Evolutionary conservation across 2,329 filamentous ascomycete genomes (phyloP).

Genomic region (Exserohilum turcica): DNA sequence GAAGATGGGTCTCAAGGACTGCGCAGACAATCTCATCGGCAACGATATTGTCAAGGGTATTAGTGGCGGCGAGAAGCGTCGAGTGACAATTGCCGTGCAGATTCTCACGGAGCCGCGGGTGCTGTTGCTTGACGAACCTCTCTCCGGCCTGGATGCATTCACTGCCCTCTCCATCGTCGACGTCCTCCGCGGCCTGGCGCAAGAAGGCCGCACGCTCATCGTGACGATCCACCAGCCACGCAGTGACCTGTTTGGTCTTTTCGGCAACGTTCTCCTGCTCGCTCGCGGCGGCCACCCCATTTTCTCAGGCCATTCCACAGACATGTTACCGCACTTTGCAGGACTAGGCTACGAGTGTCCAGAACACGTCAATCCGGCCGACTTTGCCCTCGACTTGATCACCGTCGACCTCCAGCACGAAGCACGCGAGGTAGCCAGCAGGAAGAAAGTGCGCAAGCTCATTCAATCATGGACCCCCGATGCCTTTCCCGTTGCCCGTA

Average conservation of each 20-base stretch:
- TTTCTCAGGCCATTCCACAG: slow-evolving; percentile 66
- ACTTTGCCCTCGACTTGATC: slow-evolving; percentile 77
- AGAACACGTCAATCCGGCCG: slow-evolving; percentile 73
- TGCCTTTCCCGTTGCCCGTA: slow-evolving; percentile 30
- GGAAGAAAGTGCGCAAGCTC: slow-evolving; percentile 65
- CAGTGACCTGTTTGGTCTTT: slow-evolving; percentile 72
- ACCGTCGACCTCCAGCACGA: slow-evolving; percentile 75
- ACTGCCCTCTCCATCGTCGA: slow-evolving; percentile 74
- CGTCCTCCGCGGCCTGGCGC: slow-evolving; percentile 70
- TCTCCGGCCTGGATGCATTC: slow-evolving; percentile 77
- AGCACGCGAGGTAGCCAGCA: slow-evolving; percentile 64
- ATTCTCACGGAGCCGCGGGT: slow-evolving; percentile 76
- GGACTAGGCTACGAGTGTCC: slow-evolving; percentile 68
- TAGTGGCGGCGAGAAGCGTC: slow-evolving; percentile 77
- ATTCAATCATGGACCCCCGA: slow-evolving; percentile 62
- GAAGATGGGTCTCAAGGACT: slow-evolving; percentile 79
- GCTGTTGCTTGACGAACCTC: slow-evolving; percentile 75
- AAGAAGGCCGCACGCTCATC: slow-evolving; percentile 74
- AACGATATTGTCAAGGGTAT: slow-evolving; percentile 77
- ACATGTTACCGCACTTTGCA: slow-evolving; percentile 70
- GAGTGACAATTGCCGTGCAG: slow-evolving; percentile 78
- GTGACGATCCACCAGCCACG: slow-evolving; percentile 80
- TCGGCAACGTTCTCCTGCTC: slow-evolving; percentile 72
- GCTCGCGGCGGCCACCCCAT: slow-evolving; percentile 71
- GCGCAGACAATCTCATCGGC: slow-evolving; percentile 75